These are phyloP conservation scores for Ettlia oleoabundans DNA, from an alignment of 139 green algal genomes.

Conservation along the genomic window DNA sequence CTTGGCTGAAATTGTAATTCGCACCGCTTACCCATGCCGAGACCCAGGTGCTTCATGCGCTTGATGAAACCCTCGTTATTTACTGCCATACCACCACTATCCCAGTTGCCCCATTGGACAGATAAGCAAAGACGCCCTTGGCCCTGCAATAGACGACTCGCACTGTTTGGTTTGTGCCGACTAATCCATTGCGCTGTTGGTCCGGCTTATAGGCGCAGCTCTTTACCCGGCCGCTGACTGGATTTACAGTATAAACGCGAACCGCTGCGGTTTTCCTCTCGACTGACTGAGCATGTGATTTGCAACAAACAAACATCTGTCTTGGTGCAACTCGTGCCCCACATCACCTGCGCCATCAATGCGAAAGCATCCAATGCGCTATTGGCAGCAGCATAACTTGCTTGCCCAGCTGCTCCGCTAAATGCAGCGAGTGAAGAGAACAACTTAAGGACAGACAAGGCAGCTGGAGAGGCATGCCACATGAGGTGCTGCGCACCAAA, in stretches of 20 bases:
- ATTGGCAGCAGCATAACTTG: slow-evolving; percentile 64
- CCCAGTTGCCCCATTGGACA: slow-evolving; percentile 67
- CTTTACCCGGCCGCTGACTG: too few species aligned
- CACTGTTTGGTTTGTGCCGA: too few species aligned
- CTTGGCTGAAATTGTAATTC: too few species aligned
- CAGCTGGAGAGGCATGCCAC: not conserved
- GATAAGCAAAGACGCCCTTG: not conserved
- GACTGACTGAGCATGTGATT: too few species aligned
- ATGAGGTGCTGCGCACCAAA: slow-evolving; percentile 37
- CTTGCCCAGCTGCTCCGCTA: slow-evolving; percentile 53
- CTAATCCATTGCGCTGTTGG: too few species aligned
- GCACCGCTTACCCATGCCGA: slow-evolving; percentile 57
- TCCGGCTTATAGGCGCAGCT: too few species aligned
- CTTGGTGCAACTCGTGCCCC: too few species aligned
- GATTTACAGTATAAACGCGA: too few species aligned
- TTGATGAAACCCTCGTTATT: slow-evolving; percentile 38
- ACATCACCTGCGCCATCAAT: not conserved
- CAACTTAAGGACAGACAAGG: slow-evolving; percentile 38
- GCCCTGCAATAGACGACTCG: too few species aligned
- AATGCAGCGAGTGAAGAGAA: slow-evolving; percentile 70
- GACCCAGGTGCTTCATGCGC: slow-evolving; percentile 69
- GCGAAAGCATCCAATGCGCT: slow-evolving; percentile 46
- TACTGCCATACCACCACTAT: slow-evolving; percentile 54
- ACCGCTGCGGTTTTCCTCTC: too few species aligned
- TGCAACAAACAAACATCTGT: too few species aligned